Conservation (phyloP, 345 rosid species). For the Bruguiera gymnorhiza region DNA sequence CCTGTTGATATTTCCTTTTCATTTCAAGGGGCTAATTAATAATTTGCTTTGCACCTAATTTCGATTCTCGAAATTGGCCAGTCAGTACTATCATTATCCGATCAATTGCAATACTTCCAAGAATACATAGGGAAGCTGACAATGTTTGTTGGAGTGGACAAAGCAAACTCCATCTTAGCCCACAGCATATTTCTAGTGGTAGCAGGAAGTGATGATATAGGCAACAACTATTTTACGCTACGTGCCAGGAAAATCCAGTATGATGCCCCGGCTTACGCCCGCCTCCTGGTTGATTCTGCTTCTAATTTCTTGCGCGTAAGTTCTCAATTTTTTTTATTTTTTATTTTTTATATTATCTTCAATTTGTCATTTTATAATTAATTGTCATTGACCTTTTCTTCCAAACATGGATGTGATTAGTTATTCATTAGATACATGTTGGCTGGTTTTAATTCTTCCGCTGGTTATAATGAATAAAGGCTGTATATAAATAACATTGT, state of each 20-base stretch:
- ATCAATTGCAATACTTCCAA: constrained; percentile 38
- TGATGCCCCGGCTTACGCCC: constrained; percentile 36
- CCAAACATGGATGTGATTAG: no score
- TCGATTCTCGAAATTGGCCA: constrained; percentile 9
- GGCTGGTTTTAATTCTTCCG: no score
- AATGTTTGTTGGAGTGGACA: constrained; percentile 34
- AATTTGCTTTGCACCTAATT: no score
- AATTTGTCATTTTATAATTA: background rate
- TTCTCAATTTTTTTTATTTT: background rate
- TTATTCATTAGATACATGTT: no score
- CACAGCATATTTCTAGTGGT: constrained; percentile 34
- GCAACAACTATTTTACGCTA: constrained; percentile 37
- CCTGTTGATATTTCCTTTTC: background rate
- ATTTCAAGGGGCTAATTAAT: background rate
- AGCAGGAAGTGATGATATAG: constrained; percentile 54
- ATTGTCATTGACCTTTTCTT: no score
- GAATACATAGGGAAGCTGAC: constrained; percentile 42
- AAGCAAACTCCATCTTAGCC: constrained; percentile 26
- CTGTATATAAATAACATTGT: no score
- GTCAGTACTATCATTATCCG: constrained; percentile 37
- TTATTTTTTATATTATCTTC: no score
- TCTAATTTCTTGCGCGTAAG: constrained; percentile 37
- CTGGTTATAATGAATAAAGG: no score
- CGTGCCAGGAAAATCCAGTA: constrained; percentile 28
- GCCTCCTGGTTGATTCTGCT: constrained; percentile 31